phyloP scores from a whole-genome alignment of 768 basidiomycete genomes.

The Brasilioporus rufonigricans region DNA sequence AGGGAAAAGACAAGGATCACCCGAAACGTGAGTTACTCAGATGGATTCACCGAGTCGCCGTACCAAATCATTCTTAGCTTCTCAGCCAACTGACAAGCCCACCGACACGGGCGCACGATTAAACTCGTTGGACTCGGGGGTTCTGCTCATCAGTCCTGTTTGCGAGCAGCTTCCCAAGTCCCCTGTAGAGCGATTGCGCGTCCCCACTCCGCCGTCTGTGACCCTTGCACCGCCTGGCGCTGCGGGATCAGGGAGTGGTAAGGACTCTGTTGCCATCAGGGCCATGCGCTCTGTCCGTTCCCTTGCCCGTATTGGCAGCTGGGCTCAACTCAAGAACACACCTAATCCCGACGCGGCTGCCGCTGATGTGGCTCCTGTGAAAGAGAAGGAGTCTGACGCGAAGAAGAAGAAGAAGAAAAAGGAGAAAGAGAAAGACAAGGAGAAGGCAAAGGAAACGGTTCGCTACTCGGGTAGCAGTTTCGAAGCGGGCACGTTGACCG shows the following conservation, averaged over 20 bases:
- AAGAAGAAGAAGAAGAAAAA: slow-evolving; percentile 40
- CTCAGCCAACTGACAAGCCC: slow-evolving; percentile 39
- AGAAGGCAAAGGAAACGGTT: slow-evolving; percentile 32
- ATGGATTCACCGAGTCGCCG: not conserved
- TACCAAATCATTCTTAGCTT: slow-evolving; percentile 35
- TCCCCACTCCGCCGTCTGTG: slow-evolving; percentile 25
- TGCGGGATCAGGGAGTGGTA: slow-evolving; percentile 25
- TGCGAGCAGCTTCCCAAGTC: slow-evolving; percentile 15
- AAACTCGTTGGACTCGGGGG: slow-evolving; percentile 58
- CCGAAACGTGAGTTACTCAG: slow-evolving; percentile 28
- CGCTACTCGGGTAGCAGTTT: slow-evolving; percentile 63
- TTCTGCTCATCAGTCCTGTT: slow-evolving; percentile 31
- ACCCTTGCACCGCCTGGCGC: slow-evolving; percentile 39
- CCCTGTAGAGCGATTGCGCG: slow-evolving; percentile 8
- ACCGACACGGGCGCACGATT: slow-evolving; percentile 48
- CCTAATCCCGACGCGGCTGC: slow-evolving; percentile 32
- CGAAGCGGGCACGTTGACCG: slow-evolving; percentile 58
- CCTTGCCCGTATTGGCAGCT: slow-evolving; percentile 68
- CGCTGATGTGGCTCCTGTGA: slow-evolving; percentile 23
- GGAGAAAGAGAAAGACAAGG: slow-evolving; percentile 36
- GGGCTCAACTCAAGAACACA: slow-evolving; percentile 55
- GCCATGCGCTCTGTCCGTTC: slow-evolving; percentile 77
- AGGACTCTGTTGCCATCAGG: slow-evolving; percentile 70
- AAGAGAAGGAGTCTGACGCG: slow-evolving; percentile 29
- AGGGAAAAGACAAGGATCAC: slow-evolving; percentile 36